phyloP scores from a whole-genome alignment of 768 basidiomycete genomes.

The Butyriboletus loyo region DNA sequence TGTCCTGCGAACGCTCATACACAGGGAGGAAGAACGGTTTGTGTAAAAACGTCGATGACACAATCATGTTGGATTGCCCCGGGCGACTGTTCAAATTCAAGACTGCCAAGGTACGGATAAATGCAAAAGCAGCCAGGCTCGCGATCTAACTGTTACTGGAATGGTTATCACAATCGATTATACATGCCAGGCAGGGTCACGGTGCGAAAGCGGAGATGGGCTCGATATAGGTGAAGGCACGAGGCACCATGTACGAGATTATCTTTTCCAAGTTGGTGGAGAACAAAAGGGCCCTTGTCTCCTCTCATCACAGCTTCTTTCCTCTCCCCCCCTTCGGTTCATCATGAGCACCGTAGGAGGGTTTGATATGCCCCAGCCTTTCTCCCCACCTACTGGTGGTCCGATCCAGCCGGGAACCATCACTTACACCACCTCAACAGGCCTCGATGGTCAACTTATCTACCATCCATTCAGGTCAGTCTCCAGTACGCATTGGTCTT shows the following conservation, averaged over 20 bases:
- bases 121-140: background rate
- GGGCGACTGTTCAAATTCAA: background rate
- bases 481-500: background rate
- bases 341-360: slow-evolving; percentile 23
- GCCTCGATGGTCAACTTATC: slow-evolving; percentile 55
- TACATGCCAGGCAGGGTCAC: background rate
- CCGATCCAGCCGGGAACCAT: slow-evolving; percentile 65
- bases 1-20: no score
- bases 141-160: background rate
- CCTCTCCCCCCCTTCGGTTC: slow-evolving; percentile 9
- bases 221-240: slow-evolving; percentile 31
- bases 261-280: slow-evolving; percentile 4
- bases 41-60: no score
- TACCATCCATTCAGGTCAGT: slow-evolving; percentile 78
- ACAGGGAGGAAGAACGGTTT: no score
- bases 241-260: slow-evolving; percentile 26
- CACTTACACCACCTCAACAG: slow-evolving; percentile 67
- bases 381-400: slow-evolving; percentile 28
- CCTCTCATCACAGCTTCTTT: slow-evolving; percentile 5
- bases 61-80: no score
- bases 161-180: slow-evolving; percentile 4
- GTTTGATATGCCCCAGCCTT: slow-evolving; percentile 31
- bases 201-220: slow-evolving; percentile 28
- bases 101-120: background rate
- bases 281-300: slow-evolving; percentile 20